These are phyloP conservation scores for Fusarium dimerum DNA, from an alignment of 2,329 filamentous ascomycete species.

Conservation along the genomic window DNA sequence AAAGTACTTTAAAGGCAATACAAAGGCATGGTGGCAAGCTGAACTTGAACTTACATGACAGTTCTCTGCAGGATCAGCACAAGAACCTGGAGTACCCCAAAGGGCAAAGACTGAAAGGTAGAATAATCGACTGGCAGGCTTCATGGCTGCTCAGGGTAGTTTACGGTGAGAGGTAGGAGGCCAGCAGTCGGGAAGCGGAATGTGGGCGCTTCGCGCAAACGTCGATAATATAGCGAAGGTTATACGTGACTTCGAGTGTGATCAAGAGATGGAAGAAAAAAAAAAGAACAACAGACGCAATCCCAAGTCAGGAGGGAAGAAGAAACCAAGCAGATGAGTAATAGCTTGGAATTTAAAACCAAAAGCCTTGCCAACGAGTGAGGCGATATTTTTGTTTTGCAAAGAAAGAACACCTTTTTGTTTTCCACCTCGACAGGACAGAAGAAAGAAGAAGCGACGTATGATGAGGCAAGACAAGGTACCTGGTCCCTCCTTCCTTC, in stretches of 20 bases:
- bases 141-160: slow-evolving; percentile 41
- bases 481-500: too few relatives aligned
- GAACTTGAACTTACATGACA: slow-evolving; percentile 51
- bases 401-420: too few relatives aligned
- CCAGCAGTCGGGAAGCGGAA: neutral
- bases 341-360: too few relatives aligned
- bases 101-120: slow-evolving; percentile 59
- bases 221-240: too few relatives aligned
- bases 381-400: too few relatives aligned
- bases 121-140: slow-evolving; percentile 54
- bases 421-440: too few relatives aligned
- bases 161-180: neutral
- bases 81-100: slow-evolving; percentile 51
- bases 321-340: too few relatives aligned
- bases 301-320: too few relatives aligned
- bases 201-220: neutral
- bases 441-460: slow-evolving; percentile 24
- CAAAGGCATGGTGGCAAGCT: slow-evolving; percentile 6
- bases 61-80: slow-evolving; percentile 46
- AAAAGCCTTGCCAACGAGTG: too few relatives aligned
- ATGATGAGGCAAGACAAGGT: slow-evolving; percentile 11
- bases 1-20: neutral
- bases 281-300: too few relatives aligned
- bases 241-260: neutral
- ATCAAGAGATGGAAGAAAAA: neutral